Base-by-base conservation (phyloP, 306 rosid genomes). In the Quercus robur region DNA sequence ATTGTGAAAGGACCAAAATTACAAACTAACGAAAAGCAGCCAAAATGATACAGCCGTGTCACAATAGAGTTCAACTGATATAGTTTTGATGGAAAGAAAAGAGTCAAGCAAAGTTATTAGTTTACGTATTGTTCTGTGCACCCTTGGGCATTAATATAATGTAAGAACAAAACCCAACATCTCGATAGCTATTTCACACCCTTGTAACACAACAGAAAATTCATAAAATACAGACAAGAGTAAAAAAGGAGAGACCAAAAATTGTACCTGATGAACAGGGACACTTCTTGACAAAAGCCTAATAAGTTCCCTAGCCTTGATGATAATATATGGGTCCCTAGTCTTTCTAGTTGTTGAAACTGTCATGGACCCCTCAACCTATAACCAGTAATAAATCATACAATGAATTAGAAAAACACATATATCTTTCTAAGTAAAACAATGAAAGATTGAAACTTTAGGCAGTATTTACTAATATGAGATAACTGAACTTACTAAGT, bases 331-430 rank as follows among this genome's bases (percentile, higher is more conserved):
- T 0, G 99, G 99, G 38, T 95, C 99, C 80, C 85, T 89, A 5
- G 97, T 93, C 81, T 93, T 95, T 76, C 90, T 86, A 19, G 98
- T 93, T 2, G 99, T 95, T 7, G 98, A 85, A 61, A 95, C 99
- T 6, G 94, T 93, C 98, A 95, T 95, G 19, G 98, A 91, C 19
- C 99, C 99, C 73, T 88, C 97, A 62, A 91, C 88, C 98, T 94
- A 41, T 41, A 63, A 23, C 68, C 64, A 49, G 19, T 20, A 76
- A 56, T 31, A 31, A 71, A 23, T 46, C 75, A 73, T 7, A 33
- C 46, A 78, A 31, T 13, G 52, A 26, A 30, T 35, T 8, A 78
- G 70, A 17, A 30, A 28, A 64, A 19, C 23, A 19, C 54, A 81
- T 54, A 30, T 63, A 31, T 64, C 46, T 25, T 64, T 25, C 46